Evolutionary conservation across 1,139 yeast species (phyloP).

Genomic region (Blastobotrys arbuscula): DNA sequence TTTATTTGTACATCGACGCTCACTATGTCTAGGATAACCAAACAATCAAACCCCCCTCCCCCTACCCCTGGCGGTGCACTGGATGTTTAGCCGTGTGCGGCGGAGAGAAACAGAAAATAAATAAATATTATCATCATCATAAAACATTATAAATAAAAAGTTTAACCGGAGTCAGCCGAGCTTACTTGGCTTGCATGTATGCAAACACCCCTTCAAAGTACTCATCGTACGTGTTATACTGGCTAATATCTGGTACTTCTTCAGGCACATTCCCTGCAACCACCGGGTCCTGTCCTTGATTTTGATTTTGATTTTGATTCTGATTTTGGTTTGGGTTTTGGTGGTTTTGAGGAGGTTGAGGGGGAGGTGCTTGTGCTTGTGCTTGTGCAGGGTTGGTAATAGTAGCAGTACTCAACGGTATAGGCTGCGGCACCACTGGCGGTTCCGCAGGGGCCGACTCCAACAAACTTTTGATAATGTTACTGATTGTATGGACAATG

Average conservation of each 20-base stretch:
- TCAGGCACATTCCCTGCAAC: not conserved
- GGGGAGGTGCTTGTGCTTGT: not conserved
- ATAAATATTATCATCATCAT: not conserved
- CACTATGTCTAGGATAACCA: too few relatives aligned
- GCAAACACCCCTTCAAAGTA: constrained; percentile 20
- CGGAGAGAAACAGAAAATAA: not conserved
- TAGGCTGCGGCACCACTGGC: constrained; percentile 4
- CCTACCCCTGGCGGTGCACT: too few relatives aligned
- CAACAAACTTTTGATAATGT: constrained; percentile 44
- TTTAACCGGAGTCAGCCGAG: not conserved
- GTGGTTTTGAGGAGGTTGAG: not conserved
- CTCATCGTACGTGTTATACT: constrained; percentile 20
- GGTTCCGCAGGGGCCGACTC: constrained; percentile 29
- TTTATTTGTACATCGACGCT: too few relatives aligned
- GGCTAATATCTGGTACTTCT: constrained; percentile 18
- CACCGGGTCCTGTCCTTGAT: not conserved
- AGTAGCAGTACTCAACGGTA: not conserved
- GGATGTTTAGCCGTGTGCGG: too few relatives aligned
- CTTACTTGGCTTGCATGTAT: constrained; percentile 9
- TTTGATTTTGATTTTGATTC: constrained; percentile 4
- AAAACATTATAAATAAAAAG: not conserved
- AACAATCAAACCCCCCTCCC: too few relatives aligned
- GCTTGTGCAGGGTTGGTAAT: not conserved
- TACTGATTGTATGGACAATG: constrained; percentile 51
- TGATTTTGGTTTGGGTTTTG: constrained; percentile 5